Base-by-base conservation (phyloP, 345 rosid genomes). In the Citrus glauca region DNA sequence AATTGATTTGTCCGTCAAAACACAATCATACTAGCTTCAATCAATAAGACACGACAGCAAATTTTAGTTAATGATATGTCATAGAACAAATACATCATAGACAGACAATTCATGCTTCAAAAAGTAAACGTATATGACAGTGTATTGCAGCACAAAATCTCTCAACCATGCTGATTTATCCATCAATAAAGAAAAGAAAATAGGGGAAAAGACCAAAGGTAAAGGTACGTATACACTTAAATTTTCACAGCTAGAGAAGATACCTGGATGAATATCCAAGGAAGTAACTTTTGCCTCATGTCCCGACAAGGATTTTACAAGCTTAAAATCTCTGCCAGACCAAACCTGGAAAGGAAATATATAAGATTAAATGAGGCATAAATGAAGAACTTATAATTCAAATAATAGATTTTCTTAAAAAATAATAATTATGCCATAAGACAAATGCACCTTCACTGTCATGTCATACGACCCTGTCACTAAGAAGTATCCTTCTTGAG, bases 391-490 rank as follows among this genome's bases (percentile, higher is more conserved):
- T 55, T 68, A 61, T 24, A 60, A 61, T 48, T 32, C 66, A 40
- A 79, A 66, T 55, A 77, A 60, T 45, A 4, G 24, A 69, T 45
- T 33, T 62, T 4, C 65, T 13, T 45, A 61, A 35, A 6, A 14
- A 72, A 7, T 14, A 35, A 14, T 53, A 0, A 56, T 24, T 60
- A 9, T 9, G 38, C 73, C 2, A 62, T 40, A 84, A 67, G 74
- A 61, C 80, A 82, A 30, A 3, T 19, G 56, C 77, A 92, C 99
- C 97, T 96, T 96, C 13, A 90, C 93, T 42, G 90, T 92, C 91
- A 81, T 96, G 92, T 96, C 98, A 85, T 88, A 96, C 17, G 98
- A 93, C n/a, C 97, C 91, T 67, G 99, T 94, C 76, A 91, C 95
- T 69, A 96, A 80, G 82, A 84, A 92, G 79, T 91, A 94, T 55